These are phyloP conservation scores for Knoxia roxburghii DNA, from an alignment of 257 asterid genomes.

Conservation along the genomic window DNA sequence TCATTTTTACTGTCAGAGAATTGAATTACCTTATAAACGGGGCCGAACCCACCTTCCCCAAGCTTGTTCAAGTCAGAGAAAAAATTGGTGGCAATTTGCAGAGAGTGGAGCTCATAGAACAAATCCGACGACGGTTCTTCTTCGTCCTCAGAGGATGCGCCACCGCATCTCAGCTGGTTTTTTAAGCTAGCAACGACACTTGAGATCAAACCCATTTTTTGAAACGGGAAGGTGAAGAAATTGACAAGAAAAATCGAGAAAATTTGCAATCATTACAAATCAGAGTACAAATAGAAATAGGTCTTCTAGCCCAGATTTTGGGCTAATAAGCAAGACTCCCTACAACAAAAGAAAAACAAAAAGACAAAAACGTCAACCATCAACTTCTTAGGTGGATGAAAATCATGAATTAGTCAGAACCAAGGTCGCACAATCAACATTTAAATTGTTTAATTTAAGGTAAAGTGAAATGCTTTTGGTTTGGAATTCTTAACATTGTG, in stretches of 20 bases:
- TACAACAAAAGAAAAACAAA: no score
- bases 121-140: slow-evolving; percentile 30
- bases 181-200: slow-evolving; percentile 39
- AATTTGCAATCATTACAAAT: background rate
- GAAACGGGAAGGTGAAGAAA: no score
- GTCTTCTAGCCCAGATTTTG: background rate
- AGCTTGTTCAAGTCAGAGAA: slow-evolving; percentile 71
- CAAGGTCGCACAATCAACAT: no score
- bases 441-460: no score
- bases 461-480: no score
- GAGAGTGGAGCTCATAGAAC: slow-evolving; percentile 54
- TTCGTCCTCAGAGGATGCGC: slow-evolving; percentile 19
- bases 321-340: no score
- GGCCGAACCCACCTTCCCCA: slow-evolving; percentile 90
- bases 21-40: slow-evolving; percentile 57
- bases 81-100: slow-evolving; percentile 74
- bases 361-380: no score
- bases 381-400: no score
- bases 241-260: background rate
- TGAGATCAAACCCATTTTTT: slow-evolving; percentile 48
- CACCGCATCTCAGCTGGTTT: slow-evolving; percentile 24
- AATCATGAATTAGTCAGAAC: no score
- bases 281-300: background rate
- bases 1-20: background rate
- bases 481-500: no score